phyloP scores from a whole-genome alignment of 108 stramenopile species.

The Licmophora abbreviata region DNA sequence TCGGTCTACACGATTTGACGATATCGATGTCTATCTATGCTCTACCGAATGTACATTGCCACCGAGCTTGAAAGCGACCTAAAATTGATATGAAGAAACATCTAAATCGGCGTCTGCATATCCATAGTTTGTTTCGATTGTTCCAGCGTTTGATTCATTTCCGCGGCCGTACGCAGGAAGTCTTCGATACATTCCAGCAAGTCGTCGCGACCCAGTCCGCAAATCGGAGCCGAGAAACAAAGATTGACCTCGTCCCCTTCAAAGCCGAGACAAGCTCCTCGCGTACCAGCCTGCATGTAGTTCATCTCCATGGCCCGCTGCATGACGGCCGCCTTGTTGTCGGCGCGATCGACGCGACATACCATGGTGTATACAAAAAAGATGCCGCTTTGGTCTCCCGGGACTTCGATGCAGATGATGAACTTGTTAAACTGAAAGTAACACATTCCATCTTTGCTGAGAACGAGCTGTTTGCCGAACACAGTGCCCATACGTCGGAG shows the following conservation, averaged over 20 bases:
- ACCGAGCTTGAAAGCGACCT: no score
- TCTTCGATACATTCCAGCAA: conserved; percentile 17
- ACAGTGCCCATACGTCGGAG: conserved; percentile 7
- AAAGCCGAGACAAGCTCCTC: conserved; percentile 11
- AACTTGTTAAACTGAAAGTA: conserved; percentile 19
- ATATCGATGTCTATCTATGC: no score
- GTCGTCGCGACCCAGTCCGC: conserved; percentile 4
- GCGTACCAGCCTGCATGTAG: conserved; percentile 12
- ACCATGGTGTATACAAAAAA: conserved; percentile 16
- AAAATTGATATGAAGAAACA: no score
- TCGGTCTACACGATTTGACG: no score
- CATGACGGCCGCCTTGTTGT: conserved; percentile 5
- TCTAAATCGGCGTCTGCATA: no score
- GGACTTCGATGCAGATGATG: conserved; percentile 14
- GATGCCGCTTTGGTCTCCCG: conserved; percentile 5
- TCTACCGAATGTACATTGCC: no score
- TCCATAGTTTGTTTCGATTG: not conserved
- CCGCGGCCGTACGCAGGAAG: conserved; percentile 17
- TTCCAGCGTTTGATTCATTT: conserved; percentile 4
- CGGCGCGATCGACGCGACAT: conserved; percentile 4
- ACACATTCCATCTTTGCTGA: conserved; percentile 13
- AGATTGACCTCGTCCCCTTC: conserved; percentile 22
- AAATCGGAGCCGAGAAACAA: conserved; percentile 6
- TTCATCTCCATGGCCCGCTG: conserved; percentile 14
- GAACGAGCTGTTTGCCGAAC: conserved; percentile 7